Evolutionary conservation across 495 filamentous ascomycete species (phyloP).

Genomic region (Articulospora tetracladia): DNA sequence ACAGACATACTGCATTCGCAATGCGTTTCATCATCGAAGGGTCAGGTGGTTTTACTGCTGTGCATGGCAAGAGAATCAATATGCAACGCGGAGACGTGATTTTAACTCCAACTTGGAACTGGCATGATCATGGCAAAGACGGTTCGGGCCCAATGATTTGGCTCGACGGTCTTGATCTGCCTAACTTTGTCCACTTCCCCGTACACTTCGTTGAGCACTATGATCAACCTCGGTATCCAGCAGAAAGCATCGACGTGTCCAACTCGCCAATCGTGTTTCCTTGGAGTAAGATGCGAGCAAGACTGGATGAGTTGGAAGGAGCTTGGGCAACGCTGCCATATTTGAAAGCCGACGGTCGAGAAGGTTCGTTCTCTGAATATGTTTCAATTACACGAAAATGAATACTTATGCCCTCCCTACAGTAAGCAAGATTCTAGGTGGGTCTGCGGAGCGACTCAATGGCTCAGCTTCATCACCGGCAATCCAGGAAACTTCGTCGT

Average conservation of each 20-base stretch:
- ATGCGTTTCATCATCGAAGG: conserved; percentile 51
- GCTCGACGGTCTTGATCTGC: no score
- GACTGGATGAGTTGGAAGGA: no score
- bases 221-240: no score
- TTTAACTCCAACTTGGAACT: conserved; percentile 47
- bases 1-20: conserved; percentile 46
- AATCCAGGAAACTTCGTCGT: conserved; percentile 36
- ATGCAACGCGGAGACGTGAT: conserved; percentile 49
- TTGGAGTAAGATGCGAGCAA: no score
- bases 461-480: conserved; percentile 24
- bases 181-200: no score
- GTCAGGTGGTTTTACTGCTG: conserved; percentile 43
- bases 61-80: conserved; percentile 39
- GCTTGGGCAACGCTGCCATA: conserved; percentile 30
- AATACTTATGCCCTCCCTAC: no score
- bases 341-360: conserved; percentile 30
- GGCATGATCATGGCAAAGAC: no score
- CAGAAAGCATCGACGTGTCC: no score
- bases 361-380: conserved; percentile 24
- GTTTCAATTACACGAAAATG: no score
- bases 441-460: conserved; percentile 34
- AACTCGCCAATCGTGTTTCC: no score
- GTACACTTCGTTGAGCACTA: no score
- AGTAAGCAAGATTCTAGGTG: conserved; percentile 33
- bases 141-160: no score